phyloP scores from a whole-genome alignment of 2,329 filamentous ascomycete genomes.

The Colletotrichum karsti region DNA sequence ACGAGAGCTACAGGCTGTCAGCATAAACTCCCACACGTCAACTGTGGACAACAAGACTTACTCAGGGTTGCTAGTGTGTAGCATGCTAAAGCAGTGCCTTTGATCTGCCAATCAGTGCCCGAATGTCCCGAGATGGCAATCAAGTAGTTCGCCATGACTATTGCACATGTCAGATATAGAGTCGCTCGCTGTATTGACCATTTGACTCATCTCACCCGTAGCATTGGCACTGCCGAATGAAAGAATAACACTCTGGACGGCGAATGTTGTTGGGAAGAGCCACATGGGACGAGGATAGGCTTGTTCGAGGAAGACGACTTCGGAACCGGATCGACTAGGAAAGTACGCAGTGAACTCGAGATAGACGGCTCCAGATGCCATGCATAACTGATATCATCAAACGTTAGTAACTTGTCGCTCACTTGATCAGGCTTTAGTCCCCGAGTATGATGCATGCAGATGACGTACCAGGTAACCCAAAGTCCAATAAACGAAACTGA shows the following conservation, averaged over 20 bases:
- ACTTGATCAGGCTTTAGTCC: too few relatives aligned
- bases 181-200: accelerated
- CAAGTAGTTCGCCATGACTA: conserved; percentile 70
- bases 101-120: conserved; percentile 69
- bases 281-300: conserved; percentile 70
- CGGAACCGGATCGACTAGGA: conserved; percentile 70
- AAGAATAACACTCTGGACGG: conserved; percentile 68
- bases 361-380: conserved; percentile 61
- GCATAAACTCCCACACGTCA: background rate
- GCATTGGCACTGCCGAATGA: conserved; percentile 74
- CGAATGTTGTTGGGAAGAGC: conserved; percentile 71
- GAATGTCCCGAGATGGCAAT: conserved; percentile 61
- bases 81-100: conserved; percentile 71
- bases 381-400: conserved; percentile 56
- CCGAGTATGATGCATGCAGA: conserved; percentile 41
- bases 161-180: conserved; percentile 27
- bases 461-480: conserved; percentile 67
- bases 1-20: background rate
- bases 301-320: conserved; percentile 75
- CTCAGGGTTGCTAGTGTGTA: conserved; percentile 60
- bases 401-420: too few relatives aligned
- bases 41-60: conserved; percentile 15
- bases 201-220: conserved; percentile 30
- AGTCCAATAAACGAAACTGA: conserved; percentile 70
- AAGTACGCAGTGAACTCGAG: conserved; percentile 74